Conservation (phyloP, 75 land plant species). For the Cupressus sempervirens region DNA sequence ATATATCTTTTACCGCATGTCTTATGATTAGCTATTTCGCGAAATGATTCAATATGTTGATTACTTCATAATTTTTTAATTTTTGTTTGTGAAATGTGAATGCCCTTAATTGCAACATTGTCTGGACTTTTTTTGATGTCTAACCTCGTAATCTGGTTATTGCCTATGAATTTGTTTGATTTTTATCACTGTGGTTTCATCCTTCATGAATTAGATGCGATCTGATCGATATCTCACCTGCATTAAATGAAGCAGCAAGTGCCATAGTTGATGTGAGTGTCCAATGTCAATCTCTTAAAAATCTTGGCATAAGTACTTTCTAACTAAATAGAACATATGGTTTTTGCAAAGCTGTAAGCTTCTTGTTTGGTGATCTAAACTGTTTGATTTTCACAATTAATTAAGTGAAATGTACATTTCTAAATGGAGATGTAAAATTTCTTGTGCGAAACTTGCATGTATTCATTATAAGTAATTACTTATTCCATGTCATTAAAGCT, state of each 20-base stretch:
- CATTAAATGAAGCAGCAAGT: slow-evolving; percentile 41
- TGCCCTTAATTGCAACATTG: no score
- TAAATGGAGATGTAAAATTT: neutral
- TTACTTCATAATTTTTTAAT: neutral
- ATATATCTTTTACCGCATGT: neutral
- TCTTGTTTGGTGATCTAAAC: neutral
- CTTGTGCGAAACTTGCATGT: neutral
- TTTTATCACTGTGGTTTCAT: no score
- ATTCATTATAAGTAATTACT: neutral
- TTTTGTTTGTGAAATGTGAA: neutral
- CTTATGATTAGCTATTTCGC: slow-evolving; percentile 4
- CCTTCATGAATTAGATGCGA: slow-evolving; percentile 11
- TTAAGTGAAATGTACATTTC: neutral
- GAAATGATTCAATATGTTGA: neutral
- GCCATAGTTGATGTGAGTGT: slow-evolving; percentile 38
- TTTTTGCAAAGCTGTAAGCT: neutral
- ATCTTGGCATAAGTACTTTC: no score
- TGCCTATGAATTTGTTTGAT: no score
- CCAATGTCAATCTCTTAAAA: no score
- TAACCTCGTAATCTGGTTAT: no score
- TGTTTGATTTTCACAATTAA: neutral
- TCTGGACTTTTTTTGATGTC: no score
- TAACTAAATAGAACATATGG: no score
- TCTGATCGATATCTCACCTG: slow-evolving; percentile 33
- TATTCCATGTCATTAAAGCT: neutral